Evolutionary conservation across 1,284 basidiomycete genomes (phyloP).

Genomic region (Gymnopus androsaceus): DNA sequence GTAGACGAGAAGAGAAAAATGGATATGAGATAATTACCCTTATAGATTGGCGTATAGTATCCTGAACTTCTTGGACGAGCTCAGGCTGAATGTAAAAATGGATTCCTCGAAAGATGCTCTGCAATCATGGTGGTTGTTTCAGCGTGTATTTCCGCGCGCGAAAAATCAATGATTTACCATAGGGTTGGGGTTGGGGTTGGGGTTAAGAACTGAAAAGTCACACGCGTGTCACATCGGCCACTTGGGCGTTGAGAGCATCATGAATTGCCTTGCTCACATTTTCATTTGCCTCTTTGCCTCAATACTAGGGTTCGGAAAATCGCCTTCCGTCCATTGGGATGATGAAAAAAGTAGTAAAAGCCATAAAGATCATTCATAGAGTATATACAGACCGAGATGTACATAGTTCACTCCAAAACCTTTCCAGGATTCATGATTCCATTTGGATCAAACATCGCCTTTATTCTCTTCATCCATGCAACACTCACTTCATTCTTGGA

Average conservation of each 20-base stretch:
- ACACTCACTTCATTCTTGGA: slow-evolving; percentile 83
- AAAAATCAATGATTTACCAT: slow-evolving; percentile 25
- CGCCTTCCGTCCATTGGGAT: too few relatives aligned
- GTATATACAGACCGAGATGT: background rate
- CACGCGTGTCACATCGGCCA: background rate
- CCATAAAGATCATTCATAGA: too few relatives aligned
- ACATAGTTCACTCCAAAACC: slow-evolving; percentile 51
- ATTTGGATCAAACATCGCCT: slow-evolving; percentile 88
- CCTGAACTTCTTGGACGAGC: background rate
- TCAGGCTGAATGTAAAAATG: slow-evolving; percentile 13
- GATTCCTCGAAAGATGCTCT: slow-evolving; percentile 8
- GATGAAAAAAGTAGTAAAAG: too few relatives aligned
- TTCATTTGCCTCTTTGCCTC: too few relatives aligned
- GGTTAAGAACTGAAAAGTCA: background rate
- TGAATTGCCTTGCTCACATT: too few relatives aligned
- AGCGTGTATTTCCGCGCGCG: background rate
- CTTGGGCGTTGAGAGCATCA: too few relatives aligned
- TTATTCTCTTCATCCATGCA: slow-evolving; percentile 89
- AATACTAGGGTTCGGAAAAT: too few relatives aligned
- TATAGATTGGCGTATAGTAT: slow-evolving; percentile 9
- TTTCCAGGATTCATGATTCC: slow-evolving; percentile 92
- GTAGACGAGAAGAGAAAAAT: background rate
- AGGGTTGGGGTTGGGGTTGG: slow-evolving; percentile 14
- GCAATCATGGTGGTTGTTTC: background rate
- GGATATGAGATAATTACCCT: background rate